Conservation (phyloP, 2,329 filamentous ascomycete genomes). For the Colletotrichum godetiae region DNA sequence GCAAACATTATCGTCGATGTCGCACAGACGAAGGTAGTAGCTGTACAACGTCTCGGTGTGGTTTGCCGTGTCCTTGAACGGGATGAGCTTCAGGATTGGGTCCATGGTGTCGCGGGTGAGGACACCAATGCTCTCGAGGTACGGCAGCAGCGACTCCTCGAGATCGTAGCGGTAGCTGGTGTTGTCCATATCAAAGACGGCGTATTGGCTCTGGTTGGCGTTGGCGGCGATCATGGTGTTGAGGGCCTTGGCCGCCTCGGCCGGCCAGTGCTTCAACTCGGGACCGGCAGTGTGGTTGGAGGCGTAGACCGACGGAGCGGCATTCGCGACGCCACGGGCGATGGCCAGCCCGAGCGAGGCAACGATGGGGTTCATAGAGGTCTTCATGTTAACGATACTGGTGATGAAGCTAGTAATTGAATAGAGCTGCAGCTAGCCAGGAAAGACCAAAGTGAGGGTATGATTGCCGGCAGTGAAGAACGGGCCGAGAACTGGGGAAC, state of each 20-base stretch:
- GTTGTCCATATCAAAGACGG: constrained; percentile 59
- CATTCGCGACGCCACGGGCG: constrained; percentile 23
- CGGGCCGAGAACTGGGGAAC: constrained; percentile 16
- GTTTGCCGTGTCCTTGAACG: constrained; percentile 52
- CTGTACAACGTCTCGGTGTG: constrained; percentile 55
- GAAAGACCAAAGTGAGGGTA: constrained; percentile 14
- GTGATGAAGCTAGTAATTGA: constrained; percentile 3
- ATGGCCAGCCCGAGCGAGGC: constrained; percentile 29
- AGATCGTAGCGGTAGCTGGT: constrained; percentile 55
- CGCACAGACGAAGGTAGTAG: constrained; percentile 57
- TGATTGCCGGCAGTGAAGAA: constrained; percentile 6
- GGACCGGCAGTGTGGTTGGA: constrained; percentile 34
- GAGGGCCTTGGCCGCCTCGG: constrained; percentile 47
- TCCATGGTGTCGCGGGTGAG: constrained; percentile 54
- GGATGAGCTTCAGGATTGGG: constrained; percentile 51
- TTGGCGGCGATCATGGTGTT: constrained; percentile 52
- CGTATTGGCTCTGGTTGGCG: constrained; percentile 50
- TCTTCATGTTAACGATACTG: constrained; percentile 21
- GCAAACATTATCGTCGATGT: constrained; percentile 53
- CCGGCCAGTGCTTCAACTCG: constrained; percentile 48
- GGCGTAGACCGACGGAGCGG: constrained; percentile 19
- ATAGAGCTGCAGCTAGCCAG: constrained; percentile 12
- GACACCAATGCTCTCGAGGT: constrained; percentile 53
- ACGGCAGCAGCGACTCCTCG: constrained; percentile 56
- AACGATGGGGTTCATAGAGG: constrained; percentile 22